Evolutionary conservation across 805 yeast species (phyloP).

Genomic region (Zygotorulaspora danielsina): DNA sequence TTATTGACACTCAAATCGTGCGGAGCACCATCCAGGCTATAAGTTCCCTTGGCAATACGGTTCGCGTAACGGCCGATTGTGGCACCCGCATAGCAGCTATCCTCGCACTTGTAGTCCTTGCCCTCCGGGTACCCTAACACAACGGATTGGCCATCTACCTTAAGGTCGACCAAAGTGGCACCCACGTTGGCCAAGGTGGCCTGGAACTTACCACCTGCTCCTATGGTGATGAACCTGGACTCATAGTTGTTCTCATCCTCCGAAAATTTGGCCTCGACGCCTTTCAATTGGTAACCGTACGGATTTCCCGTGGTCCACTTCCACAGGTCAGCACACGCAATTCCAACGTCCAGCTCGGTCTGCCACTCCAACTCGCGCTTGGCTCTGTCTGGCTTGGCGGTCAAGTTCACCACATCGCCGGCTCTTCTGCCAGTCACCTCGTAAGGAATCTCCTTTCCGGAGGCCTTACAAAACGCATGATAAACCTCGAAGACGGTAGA

Average conservation of each 20-base stretch:
- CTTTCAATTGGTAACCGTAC: slow-evolving; percentile 45
- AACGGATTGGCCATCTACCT: slow-evolving; percentile 39
- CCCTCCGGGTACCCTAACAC: slow-evolving; percentile 40
- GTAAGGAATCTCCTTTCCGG: slow-evolving; percentile 59
- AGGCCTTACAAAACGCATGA: slow-evolving; percentile 58
- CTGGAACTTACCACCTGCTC: slow-evolving; percentile 33
- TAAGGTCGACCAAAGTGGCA: slow-evolving; percentile 45
- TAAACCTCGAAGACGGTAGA: slow-evolving; percentile 70
- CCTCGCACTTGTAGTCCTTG: slow-evolving; percentile 25
- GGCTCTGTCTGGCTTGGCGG: slow-evolving; percentile 69
- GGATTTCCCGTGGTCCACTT: slow-evolving; percentile 71
- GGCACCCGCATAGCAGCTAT: slow-evolving; percentile 55
- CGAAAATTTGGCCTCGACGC: slow-evolving; percentile 25
- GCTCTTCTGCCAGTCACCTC: slow-evolving; percentile 63
- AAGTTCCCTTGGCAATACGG: slow-evolving; percentile 46
- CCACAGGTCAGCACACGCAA: slow-evolving; percentile 73
- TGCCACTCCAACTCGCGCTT: slow-evolving; percentile 61
- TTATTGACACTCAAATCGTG: slow-evolving; percentile 44
- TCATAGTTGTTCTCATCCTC: slow-evolving; percentile 23
- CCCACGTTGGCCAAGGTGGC: slow-evolving; percentile 49
- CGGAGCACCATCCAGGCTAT: slow-evolving; percentile 39
- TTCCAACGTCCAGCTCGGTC: slow-evolving; percentile 50
- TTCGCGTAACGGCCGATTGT: slow-evolving; percentile 67
- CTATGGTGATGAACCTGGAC: slow-evolving; percentile 30
- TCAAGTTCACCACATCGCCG: slow-evolving; percentile 73